Conservation (phyloP, 371 early-diverging fungal genomes). For the Sporodiniella umbellata region DNA sequence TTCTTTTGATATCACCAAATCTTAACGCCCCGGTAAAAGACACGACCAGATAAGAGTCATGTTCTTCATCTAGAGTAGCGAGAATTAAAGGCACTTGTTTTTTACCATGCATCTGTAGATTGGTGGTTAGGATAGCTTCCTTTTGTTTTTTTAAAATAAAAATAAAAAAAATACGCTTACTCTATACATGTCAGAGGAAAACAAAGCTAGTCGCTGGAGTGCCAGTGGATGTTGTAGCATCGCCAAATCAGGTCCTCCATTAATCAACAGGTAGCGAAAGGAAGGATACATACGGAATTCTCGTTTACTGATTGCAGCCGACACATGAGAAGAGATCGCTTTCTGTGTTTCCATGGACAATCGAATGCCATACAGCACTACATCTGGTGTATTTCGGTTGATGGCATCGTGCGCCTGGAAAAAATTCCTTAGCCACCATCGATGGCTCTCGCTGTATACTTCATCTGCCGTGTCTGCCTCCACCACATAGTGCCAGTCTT, state of each 20-base stretch:
- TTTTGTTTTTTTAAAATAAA: not conserved
- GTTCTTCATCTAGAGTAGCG: conserved; percentile 56
- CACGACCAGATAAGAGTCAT: conserved; percentile 66
- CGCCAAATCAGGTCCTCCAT: conserved; percentile 51
- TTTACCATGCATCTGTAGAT: conserved; percentile 48
- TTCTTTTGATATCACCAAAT: conserved; percentile 62
- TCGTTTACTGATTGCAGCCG: conserved; percentile 73
- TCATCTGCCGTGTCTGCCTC: not conserved
- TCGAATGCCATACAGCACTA: conserved; percentile 64
- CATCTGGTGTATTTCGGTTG: conserved; percentile 42
- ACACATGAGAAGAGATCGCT: conserved; percentile 71
- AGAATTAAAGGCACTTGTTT: conserved; percentile 65
- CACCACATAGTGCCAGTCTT: conserved; percentile 17
- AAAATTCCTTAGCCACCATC: conserved; percentile 76
- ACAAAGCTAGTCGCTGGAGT: conserved; percentile 70
- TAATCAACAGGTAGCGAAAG: conserved; percentile 71
- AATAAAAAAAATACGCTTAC: conserved; percentile 36
- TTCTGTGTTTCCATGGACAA: conserved; percentile 74
- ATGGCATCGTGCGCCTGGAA: conserved; percentile 86
- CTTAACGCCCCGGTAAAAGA: conserved; percentile 58
- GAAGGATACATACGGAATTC: conserved; percentile 61
- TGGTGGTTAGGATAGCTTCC: too few species aligned
- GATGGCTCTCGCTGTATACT: conserved; percentile 18
- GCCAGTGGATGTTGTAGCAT: conserved; percentile 62
- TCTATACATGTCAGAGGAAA: conserved; percentile 74